Evolutionary conservation across 2,329 filamentous ascomycete genomes (phyloP).

Genomic region (Elsinoe fawcettii): DNA sequence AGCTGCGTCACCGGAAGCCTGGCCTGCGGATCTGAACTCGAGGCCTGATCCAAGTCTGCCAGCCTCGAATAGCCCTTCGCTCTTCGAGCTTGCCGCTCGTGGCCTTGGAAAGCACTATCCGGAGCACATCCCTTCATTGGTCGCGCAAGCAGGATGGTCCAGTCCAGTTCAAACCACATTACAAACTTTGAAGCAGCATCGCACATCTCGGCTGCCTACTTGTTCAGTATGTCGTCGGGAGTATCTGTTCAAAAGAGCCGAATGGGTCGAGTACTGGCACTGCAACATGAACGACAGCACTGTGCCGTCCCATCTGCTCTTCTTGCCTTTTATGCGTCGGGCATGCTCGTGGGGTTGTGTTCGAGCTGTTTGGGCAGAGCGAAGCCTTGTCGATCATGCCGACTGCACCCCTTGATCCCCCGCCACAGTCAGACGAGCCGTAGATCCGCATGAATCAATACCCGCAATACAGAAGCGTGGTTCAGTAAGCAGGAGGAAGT

Average conservation of each 20-base stretch:
- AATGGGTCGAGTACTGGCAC: slow-evolving; percentile 33
- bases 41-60: slow-evolving; percentile 5
- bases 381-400: not conserved
- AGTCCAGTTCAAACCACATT: slow-evolving; percentile 18
- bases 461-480: too few species aligned
- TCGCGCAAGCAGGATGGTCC: slow-evolving; percentile 12
- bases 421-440: too few species aligned
- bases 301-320: slow-evolving; percentile 21
- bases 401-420: too few species aligned
- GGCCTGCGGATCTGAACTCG: slow-evolving; percentile 4
- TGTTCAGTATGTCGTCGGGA: slow-evolving; percentile 28
- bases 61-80: slow-evolving; percentile 25
- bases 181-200: slow-evolving; percentile 21
- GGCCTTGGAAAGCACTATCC: slow-evolving; percentile 22
- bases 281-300: slow-evolving; percentile 13
- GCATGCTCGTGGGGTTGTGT: slow-evolving; percentile 30
- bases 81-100: slow-evolving; percentile 31
- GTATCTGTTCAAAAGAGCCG: slow-evolving; percentile 28
- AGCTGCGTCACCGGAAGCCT: slow-evolving; percentile 5
- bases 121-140: slow-evolving; percentile 21
- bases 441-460: too few species aligned
- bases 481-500: too few species aligned
- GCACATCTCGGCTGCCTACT: slow-evolving; percentile 21
- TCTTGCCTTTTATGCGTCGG: slow-evolving; percentile 28
- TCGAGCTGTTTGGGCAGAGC: not conserved